Base-by-base conservation (phyloP, 495 filamentous ascomycete species). In the Entonaema liquescens region DNA sequence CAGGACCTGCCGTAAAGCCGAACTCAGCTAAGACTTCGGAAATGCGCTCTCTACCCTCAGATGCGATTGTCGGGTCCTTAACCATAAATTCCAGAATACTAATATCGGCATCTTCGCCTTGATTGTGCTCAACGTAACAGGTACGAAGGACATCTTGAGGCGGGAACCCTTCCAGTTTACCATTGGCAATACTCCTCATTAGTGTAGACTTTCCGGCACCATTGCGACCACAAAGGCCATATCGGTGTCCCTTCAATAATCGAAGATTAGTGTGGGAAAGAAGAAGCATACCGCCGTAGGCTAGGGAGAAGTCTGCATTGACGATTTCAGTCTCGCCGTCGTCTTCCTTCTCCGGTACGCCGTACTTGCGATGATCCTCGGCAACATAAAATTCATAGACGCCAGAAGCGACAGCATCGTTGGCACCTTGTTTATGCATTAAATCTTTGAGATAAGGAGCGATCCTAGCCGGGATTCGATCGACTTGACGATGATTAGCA, bases 61-160 rank as follows among this genome's bases (percentile, higher is more conserved):
- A 83, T 38, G 89, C 89, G 62, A 97, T 89, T 35, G 87, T 86
- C 1, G 93, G 93, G 75, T 98, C 94, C 73, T 95, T 93, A 42
- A 87, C 79, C 67, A 95, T 90, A 77, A 93, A 99, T 53, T 98
- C 93, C 12, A 97, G 84, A 76, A 99, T 98, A 78, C 89, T 97
- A 66, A 97, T 89, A 68, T 98, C 94, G 55, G 94, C 94, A 80
- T 97, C 94, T 79, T 98, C 96, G 67, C 94, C 94, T 80, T 98
- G 94, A 80, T 97, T 97, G 83, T 99, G 95, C 85, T 99, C 95
- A 21, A 99, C 95, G 70, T 98, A 99, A 82, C 96, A 99, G 31
- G 95, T 98, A 60, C 91, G 90, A 61, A 99, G 89, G 62, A 92
- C 89, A 65, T 96, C 93, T 72, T 91, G 95, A 25, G 93, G 85